Conservation (phyloP, 208 protist species). For the Perkinsela sp. region DNA sequence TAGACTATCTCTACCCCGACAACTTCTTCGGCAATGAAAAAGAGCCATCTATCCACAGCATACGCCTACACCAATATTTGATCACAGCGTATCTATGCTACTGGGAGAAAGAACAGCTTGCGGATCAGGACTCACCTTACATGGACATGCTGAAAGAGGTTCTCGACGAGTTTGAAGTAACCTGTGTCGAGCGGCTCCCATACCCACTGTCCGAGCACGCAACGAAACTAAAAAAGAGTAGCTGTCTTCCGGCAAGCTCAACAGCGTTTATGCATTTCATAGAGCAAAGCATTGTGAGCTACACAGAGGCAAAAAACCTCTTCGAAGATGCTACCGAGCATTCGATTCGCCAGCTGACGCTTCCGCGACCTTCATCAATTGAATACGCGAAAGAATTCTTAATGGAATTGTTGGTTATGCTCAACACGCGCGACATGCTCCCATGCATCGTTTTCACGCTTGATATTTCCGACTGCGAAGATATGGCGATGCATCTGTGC, state of each 20-base stretch:
- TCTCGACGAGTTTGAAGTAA: not conserved
- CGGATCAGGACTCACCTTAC: constrained; percentile 1
- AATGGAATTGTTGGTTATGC: constrained; percentile 51
- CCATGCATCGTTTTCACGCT: constrained; percentile 69
- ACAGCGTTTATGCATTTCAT: not conserved
- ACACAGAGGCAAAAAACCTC: not conserved
- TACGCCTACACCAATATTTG: constrained; percentile 1
- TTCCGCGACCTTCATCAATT: constrained; percentile 19
- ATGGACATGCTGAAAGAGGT: constrained; percentile 1
- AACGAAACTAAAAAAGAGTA: not conserved
- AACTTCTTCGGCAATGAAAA: not conserved
- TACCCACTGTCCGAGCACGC: not conserved
- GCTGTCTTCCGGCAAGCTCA: not conserved
- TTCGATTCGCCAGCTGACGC: not conserved
- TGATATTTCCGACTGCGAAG: constrained; percentile 46
- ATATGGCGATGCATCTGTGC: constrained; percentile 41
- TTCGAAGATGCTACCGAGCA: not conserved
- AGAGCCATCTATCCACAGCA: not conserved
- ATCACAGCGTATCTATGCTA: not conserved
- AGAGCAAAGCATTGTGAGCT: too few relatives aligned
- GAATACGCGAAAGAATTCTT: constrained; percentile 44
- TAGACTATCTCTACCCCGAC: not conserved
- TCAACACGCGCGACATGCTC: constrained; percentile 46
- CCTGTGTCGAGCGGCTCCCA: not conserved
- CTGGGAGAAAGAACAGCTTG: constrained; percentile 1